Conservation (phyloP, 306 rosid genomes). For the Pterocarpus santalinus region DNA sequence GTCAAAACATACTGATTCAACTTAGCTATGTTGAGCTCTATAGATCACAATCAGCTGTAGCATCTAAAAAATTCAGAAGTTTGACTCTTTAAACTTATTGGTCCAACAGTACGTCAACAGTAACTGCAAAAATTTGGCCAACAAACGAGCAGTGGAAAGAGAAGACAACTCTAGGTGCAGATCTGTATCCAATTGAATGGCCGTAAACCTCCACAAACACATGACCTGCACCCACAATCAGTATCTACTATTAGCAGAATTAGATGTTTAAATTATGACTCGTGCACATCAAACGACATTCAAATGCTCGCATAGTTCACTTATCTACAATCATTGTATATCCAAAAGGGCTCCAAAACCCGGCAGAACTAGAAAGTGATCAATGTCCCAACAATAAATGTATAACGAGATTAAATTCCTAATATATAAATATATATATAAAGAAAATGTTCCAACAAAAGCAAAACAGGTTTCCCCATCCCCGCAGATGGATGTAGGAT, state of each 20-base stretch:
- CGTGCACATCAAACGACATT: background rate
- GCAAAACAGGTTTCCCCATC: too few species aligned
- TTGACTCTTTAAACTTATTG: background rate
- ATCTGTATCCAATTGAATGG: slow-evolving; percentile 21
- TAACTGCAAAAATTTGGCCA: slow-evolving; percentile 41
- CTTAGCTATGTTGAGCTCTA: slow-evolving; percentile 24
- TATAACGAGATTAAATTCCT: background rate
- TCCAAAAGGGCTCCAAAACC: background rate
- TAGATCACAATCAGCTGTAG: slow-evolving; percentile 23
- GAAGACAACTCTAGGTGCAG: background rate
- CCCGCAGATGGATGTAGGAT: background rate
- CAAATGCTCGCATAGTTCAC: background rate
- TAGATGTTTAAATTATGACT: background rate
- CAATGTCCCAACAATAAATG: background rate
- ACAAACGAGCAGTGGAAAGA: background rate
- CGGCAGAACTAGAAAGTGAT: background rate
- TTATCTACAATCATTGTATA: background rate
- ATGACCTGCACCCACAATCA: slow-evolving; percentile 33
- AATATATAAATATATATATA: too few species aligned
- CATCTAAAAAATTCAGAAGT: background rate
- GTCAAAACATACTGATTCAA: background rate
- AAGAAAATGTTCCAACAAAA: too few species aligned
- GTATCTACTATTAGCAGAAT: background rate
- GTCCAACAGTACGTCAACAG: slow-evolving; percentile 13
- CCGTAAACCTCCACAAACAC: background rate